Evolutionary conservation across 306 rosid genomes (phyloP).

Genomic region (Ceratonia siliqua): DNA sequence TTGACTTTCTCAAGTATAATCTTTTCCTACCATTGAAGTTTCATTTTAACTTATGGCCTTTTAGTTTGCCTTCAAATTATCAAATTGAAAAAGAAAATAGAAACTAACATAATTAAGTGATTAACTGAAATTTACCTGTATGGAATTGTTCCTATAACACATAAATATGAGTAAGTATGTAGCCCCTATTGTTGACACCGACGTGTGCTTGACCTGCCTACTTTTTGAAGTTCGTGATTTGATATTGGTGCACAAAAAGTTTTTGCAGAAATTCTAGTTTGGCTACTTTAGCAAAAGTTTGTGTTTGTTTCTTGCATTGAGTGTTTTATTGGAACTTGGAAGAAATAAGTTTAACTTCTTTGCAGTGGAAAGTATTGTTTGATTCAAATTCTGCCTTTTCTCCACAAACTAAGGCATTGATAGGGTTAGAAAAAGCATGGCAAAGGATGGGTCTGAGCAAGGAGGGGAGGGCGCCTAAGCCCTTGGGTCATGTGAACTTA

Average conservation of each 20-base stretch:
- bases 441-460: too few species aligned
- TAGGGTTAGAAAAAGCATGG: background rate
- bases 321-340: background rate
- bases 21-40: conserved; percentile 2
- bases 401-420: background rate
- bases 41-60: background rate
- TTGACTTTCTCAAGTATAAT: conserved; percentile 76
- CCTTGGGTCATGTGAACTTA: background rate
- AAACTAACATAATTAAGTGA: background rate
- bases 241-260: background rate
- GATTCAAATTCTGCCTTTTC: background rate
- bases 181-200: background rate
- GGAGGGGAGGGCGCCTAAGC: background rate
- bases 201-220: background rate
- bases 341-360: background rate
- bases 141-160: background rate
- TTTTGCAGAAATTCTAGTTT: background rate
- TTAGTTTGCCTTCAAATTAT: background rate
- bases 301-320: background rate
- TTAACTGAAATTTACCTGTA: background rate
- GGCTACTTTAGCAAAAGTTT: background rate
- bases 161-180: background rate
- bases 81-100: background rate
- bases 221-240: background rate
- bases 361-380: background rate